Percentiles rank a stretch among this genome's conserved stretches.
phyloP scores from a whole-genome alignment of 2,329 filamentous ascomycete species.

The Pleurostoma richardsiae region DNA sequence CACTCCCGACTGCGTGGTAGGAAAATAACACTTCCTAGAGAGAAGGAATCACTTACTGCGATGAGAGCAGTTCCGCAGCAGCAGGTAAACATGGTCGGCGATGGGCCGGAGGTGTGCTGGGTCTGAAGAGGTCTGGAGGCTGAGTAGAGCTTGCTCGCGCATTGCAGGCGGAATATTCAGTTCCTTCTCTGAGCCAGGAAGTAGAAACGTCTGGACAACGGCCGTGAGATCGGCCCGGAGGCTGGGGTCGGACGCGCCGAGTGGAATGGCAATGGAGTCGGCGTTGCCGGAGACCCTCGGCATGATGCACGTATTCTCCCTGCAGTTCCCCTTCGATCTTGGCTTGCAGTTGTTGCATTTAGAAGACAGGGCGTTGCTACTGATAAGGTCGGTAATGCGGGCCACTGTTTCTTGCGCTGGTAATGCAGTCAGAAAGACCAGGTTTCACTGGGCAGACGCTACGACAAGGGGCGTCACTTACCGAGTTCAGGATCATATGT shows the following conservation, averaged over 20 bases:
- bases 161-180: constrained; percentile 39
- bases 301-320: too few species aligned
- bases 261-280: constrained; percentile 6
- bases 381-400: constrained; percentile 27
- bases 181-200: constrained; percentile 35
- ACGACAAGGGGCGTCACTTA: constrained; percentile 10
- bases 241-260: constrained; percentile 10
- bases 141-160: constrained; percentile 29
- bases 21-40: too few species aligned
- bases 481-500: constrained; percentile 25
- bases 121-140: constrained; percentile 27
- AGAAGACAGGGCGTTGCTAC: constrained; percentile 18
- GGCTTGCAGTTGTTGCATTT: constrained; percentile 7
- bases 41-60: constrained; percentile 16
- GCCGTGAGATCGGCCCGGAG: constrained; percentile 26
- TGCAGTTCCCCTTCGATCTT: background rate
- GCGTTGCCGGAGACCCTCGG: background rate
- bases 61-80: constrained; percentile 42
- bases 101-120: constrained; percentile 33
- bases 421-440: too few species aligned
- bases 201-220: constrained; percentile 33
- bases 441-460: too few species aligned
- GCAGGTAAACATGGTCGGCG: constrained; percentile 39
- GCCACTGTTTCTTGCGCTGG: constrained; percentile 23
- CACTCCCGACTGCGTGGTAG: too few species aligned